Percentiles rank a stretch among this genome's conserved stretches.
Conservation (phyloP, 495 filamentous ascomycete species). For the Penicillium flavigenum region DNA sequence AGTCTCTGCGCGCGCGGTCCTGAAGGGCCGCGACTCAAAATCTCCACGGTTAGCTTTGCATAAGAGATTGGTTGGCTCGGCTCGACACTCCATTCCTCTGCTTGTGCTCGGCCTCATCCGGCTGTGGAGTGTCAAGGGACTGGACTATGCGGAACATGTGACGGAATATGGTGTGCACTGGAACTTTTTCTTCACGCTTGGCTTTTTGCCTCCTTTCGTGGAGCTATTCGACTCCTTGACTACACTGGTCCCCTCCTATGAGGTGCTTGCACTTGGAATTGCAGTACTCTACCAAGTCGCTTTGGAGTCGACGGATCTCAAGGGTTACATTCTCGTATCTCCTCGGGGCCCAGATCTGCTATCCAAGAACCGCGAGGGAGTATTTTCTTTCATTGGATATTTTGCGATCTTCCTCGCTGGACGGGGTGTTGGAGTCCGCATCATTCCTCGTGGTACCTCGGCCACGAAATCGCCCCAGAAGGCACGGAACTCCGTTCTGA, state of each 20-base stretch:
- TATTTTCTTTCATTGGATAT: slow-evolving; percentile 92
- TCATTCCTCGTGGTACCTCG: slow-evolving; percentile 62
- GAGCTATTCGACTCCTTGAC: slow-evolving; percentile 73
- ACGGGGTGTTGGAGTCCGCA: slow-evolving; percentile 73
- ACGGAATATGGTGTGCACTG: slow-evolving; percentile 98
- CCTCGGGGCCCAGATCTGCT: slow-evolving; percentile 69
- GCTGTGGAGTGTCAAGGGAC: slow-evolving; percentile 83
- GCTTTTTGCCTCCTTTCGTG: slow-evolving; percentile 82
- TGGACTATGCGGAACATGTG: slow-evolving; percentile 96
- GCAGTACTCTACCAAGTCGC: slow-evolving; percentile 66
- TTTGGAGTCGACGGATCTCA: slow-evolving; percentile 74
- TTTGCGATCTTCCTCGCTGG: slow-evolving; percentile 92
- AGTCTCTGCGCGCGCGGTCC: slow-evolving; percentile 82
- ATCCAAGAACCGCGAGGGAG: slow-evolving; percentile 87
- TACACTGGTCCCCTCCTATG: slow-evolving; percentile 65
- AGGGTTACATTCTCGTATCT: slow-evolving; percentile 80
- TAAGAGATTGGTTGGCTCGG: slow-evolving; percentile 57
- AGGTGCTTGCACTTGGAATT: slow-evolving; percentile 65
- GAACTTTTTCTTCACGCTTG: slow-evolving; percentile 99
- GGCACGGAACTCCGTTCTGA: slow-evolving; percentile 54
- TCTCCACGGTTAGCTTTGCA: slow-evolving; percentile 43
- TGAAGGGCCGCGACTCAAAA: slow-evolving; percentile 61
- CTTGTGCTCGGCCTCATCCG: slow-evolving; percentile 78
- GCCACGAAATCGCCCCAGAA: slow-evolving; percentile 38
- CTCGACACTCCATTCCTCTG: slow-evolving; percentile 80